Evolutionary conservation across 331 rosid genomes (phyloP).

Genomic region (Dryas integrifolia): DNA sequence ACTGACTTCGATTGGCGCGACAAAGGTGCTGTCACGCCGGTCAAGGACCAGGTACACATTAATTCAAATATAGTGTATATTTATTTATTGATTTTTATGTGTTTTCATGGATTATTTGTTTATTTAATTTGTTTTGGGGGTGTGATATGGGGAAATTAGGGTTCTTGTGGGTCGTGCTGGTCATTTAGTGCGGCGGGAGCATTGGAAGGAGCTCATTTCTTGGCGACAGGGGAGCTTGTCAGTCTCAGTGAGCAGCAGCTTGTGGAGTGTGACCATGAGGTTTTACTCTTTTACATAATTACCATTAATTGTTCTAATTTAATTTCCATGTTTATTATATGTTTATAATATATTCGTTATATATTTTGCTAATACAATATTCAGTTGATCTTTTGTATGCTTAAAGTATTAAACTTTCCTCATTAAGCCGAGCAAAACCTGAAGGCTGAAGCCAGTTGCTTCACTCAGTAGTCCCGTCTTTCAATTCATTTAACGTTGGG

Average conservation of each 20-base stretch:
- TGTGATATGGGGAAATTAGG: constrained; percentile 41
- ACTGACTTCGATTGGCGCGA: constrained; percentile 95
- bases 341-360: neutral
- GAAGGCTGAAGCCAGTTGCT: neutral
- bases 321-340: neutral
- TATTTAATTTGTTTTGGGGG: neutral
- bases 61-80: neutral
- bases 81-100: neutral
- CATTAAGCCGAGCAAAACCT: neutral
- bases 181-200: constrained; percentile 90
- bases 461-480: neutral
- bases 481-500: too few species aligned
- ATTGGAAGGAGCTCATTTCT: constrained; percentile 81
- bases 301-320: neutral
- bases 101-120: neutral
- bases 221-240: constrained; percentile 61
- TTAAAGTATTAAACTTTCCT: neutral
- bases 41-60: constrained; percentile 66
- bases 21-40: constrained; percentile 70
- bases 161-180: constrained; percentile 96
- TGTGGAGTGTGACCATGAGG: constrained; percentile 98
- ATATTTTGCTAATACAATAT: neutral
- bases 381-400: neutral
- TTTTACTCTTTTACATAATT: constrained; percentile 12
- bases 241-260: constrained; percentile 96